Conservation (phyloP, 2,329 filamentous ascomycete species). For the Nemania sp. region DNA sequence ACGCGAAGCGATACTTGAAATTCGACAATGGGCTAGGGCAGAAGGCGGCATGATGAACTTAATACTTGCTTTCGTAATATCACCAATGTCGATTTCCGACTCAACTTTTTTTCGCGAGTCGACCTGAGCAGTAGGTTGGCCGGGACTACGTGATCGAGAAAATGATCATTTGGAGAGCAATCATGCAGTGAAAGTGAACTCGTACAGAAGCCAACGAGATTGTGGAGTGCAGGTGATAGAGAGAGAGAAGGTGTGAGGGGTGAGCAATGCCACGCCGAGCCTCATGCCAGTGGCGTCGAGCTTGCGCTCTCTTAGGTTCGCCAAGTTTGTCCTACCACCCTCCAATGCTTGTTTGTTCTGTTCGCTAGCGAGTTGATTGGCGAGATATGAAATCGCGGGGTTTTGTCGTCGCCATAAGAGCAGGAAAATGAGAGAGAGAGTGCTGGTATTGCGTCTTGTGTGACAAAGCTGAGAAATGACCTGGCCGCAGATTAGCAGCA, state of each 20-base stretch:
- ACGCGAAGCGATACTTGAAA: not conserved
- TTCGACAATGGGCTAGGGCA: not conserved
- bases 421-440: not conserved
- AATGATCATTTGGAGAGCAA: conserved; percentile 2
- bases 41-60: conserved; percentile 7
- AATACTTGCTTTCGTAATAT: conserved; percentile 2
- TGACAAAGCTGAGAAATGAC: conserved; percentile 23
- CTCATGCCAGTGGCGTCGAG: conserved; percentile 13
- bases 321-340: conserved; percentile 28
- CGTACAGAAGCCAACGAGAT: conserved; percentile 5
- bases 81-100: conserved; percentile 5
- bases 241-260: conserved; percentile 26
- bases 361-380: conserved; percentile 16
- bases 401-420: conserved; percentile 1
- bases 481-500: conserved; percentile 19
- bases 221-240: conserved; percentile 5
- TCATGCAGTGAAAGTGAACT: conserved; percentile 19
- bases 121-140: conserved; percentile 18
- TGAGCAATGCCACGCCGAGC: conserved; percentile 16
- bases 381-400: conserved; percentile 12
- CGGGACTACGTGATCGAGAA: conserved; percentile 1
- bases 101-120: conserved; percentile 6
- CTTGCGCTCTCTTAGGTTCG: conserved; percentile 8
- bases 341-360: conserved; percentile 4
- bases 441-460: conserved; percentile 23